Evolutionary conservation across 2,329 filamentous ascomycete genomes (phyloP).

Genomic region (Diaporthe citri): DNA sequence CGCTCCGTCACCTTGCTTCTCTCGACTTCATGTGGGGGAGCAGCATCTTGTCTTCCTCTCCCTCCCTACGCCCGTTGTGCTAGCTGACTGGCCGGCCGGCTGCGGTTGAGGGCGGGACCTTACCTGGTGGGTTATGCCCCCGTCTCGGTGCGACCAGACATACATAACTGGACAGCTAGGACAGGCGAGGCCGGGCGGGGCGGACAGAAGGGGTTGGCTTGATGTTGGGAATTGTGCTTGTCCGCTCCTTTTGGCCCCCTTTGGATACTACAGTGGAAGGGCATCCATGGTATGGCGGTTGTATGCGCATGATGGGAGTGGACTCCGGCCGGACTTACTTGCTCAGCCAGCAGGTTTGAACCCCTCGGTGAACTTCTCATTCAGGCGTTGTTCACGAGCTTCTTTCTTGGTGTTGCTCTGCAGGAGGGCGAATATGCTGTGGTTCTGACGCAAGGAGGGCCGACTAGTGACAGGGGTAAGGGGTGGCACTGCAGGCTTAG

Average conservation of each 20-base stretch:
- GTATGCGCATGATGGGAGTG: background rate
- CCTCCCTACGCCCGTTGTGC: too few species aligned
- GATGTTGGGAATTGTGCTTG: background rate
- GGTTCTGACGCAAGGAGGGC: constrained; percentile 21
- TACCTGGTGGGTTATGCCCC: constrained; percentile 1
- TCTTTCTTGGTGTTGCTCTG: constrained; percentile 12
- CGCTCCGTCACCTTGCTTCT: background rate
- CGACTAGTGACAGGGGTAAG: background rate
- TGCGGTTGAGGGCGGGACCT: background rate
- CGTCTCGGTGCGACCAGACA: background rate
- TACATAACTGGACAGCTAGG: background rate
- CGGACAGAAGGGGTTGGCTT: background rate
- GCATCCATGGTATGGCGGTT: background rate
- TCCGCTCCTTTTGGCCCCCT: background rate
- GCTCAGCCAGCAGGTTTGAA: constrained; percentile 8
- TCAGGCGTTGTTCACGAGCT: background rate
- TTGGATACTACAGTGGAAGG: background rate
- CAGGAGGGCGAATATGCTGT: background rate
- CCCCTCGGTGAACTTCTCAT: background rate
- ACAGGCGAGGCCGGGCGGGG: constrained; percentile 9
- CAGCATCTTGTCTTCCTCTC: background rate
- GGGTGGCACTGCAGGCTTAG: constrained; percentile 27
- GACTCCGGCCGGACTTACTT: background rate
- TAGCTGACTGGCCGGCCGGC: background rate
- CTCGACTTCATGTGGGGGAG: background rate